These are phyloP conservation scores for Botrytis squamosa DNA, from an alignment of 2,329 filamentous ascomycete species.

Conservation along the genomic window DNA sequence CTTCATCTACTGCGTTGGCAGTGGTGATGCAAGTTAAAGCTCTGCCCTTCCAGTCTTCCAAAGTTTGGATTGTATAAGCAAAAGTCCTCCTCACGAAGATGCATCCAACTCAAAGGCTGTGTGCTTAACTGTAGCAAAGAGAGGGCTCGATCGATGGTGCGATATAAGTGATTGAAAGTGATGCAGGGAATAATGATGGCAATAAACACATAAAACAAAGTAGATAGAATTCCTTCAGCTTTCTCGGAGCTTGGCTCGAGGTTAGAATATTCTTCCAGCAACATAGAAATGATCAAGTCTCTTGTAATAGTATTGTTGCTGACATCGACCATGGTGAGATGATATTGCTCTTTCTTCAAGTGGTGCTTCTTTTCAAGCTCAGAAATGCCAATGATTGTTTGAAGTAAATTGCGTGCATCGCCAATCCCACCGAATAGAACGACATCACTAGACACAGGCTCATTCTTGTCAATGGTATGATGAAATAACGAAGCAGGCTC, in stretches of 20 bases:
- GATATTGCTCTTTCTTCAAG: conserved; percentile 21
- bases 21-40: too few relatives aligned
- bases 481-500: conserved; percentile 2
- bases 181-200: too few relatives aligned
- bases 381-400: conserved; percentile 17
- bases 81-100: too few relatives aligned
- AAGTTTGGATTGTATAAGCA: too few relatives aligned
- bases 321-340: conserved; percentile 25
- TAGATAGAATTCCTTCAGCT: too few relatives aligned
- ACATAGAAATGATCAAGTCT: conserved; percentile 24
- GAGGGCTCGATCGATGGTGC: too few relatives aligned
- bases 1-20: too few relatives aligned
- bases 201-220: too few relatives aligned
- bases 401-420: conserved; percentile 22
- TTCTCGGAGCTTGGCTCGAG: neutral
- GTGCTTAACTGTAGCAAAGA: too few relatives aligned
- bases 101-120: too few relatives aligned
- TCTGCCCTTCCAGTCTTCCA: too few relatives aligned
- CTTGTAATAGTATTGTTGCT: conserved; percentile 20
- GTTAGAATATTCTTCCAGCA: conserved; percentile 22
- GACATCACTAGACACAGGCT: neutral
- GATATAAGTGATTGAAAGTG: too few relatives aligned
- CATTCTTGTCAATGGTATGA: neutral
- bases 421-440: conserved; percentile 25
- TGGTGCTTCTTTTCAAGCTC: conserved; percentile 13